Conservation (phyloP, 2,329 filamentous ascomycete species). For the Aulographum hederae region DNA sequence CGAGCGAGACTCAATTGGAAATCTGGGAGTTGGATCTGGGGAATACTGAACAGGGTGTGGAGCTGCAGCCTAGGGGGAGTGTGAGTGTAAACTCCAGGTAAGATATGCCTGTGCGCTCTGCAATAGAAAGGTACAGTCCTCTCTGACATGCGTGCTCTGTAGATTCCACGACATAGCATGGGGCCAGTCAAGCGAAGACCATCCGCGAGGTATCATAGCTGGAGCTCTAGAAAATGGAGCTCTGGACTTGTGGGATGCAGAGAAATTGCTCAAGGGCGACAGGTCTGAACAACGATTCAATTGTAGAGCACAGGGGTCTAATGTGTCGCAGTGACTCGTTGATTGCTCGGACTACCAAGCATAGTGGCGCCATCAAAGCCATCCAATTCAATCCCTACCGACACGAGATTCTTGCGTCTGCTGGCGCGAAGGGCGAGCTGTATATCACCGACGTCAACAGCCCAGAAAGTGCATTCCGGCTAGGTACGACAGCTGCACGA, state of each 20-base stretch:
- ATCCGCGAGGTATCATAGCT: constrained; percentile 77
- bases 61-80: constrained; percentile 71
- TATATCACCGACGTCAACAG: constrained; percentile 94
- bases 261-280: constrained; percentile 37
- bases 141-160: constrained; percentile 9
- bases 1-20: constrained; percentile 89
- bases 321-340: constrained; percentile 43
- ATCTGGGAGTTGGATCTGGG: constrained; percentile 87
- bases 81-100: constrained; percentile 84
- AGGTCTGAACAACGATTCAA: constrained; percentile 20
- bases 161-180: constrained; percentile 97
- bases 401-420: constrained; percentile 79
- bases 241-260: constrained; percentile 84
- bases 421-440: constrained; percentile 85
- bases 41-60: constrained; percentile 45
- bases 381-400: constrained; percentile 92
- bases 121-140: background rate
- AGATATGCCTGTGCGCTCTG: constrained; percentile 3
- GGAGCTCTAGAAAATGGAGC: constrained; percentile 90
- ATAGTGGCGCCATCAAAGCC: constrained; percentile 81
- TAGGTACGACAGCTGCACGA: constrained; percentile 74
- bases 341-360: constrained; percentile 74
- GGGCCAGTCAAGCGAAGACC: constrained; percentile 62
- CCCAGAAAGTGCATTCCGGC: constrained; percentile 66
- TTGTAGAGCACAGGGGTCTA: constrained; percentile 8